Evolutionary conservation across 2,329 filamentous ascomycete species (phyloP).

Genomic region (Cladosporium sp.): DNA sequence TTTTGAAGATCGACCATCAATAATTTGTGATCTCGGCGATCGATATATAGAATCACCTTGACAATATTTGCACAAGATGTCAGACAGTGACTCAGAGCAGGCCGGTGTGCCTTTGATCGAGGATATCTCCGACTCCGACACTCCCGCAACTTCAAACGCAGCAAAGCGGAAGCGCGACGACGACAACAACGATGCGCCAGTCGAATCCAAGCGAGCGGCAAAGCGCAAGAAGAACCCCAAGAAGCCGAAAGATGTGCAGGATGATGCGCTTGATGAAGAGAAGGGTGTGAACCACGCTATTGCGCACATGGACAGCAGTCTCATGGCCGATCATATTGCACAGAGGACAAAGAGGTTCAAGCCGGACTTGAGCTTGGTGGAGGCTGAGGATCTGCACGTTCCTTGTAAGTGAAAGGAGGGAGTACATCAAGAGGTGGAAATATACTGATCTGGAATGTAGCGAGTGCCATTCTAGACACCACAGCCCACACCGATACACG

Average conservation of each 20-base stretch:
- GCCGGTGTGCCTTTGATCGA: conserved; percentile 48
- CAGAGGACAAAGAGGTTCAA: conserved; percentile 77
- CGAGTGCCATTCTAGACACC: conserved; percentile 74
- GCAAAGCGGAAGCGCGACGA: conserved; percentile 45
- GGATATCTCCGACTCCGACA: conserved; percentile 38
- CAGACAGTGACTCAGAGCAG: conserved; percentile 44
- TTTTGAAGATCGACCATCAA: conserved; percentile 15
- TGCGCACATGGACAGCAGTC: conserved; percentile 75
- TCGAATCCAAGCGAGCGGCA: conserved; percentile 37
- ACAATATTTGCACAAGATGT: conserved; percentile 36
- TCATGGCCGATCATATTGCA: conserved; percentile 83
- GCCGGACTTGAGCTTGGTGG: conserved; percentile 75
- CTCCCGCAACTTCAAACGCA: conserved; percentile 30
- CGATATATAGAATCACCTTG: not conserved
- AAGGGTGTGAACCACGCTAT: conserved; percentile 74
- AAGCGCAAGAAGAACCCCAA: conserved; percentile 59
- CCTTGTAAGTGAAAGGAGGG: conserved; percentile 58
- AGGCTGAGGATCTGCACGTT: conserved; percentile 79
- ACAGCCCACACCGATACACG: conserved; percentile 69
- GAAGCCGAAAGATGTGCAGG: conserved; percentile 63
- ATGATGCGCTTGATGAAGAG: conserved; percentile 52
- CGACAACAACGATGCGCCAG: conserved; percentile 36
- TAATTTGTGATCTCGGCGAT: not conserved
- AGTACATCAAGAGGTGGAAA: too few species aligned
- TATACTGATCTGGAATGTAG: conserved; percentile 44